Base-by-base conservation (phyloP, 139 green algal genomes). In the Prasinococcaceae sp. region DNA sequence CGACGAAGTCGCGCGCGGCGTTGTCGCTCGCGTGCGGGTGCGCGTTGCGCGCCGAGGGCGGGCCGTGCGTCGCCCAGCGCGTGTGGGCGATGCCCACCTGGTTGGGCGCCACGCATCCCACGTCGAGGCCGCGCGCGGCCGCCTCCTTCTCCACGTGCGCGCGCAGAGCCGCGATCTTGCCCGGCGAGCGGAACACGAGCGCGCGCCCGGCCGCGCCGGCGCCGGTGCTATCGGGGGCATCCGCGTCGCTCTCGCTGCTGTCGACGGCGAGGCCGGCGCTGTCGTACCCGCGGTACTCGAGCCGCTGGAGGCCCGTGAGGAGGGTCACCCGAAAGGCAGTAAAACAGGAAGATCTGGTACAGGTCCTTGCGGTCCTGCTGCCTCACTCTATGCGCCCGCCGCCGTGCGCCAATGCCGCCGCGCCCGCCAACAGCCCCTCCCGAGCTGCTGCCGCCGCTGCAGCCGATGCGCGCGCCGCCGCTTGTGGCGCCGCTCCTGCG, bases 261-360 rank as follows among this genome's bases (percentile, higher is more conserved):
- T 94, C 88, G 32, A 96, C 65, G n/a, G 72, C 80, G 19, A 98
- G 59, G 39, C 90, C 90, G 2, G 86, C 74, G 8, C 83, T 94
- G 61, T 97, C 90, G 38, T 98, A 99, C 28, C 92, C 92, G 26
- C 92, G 72, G 65, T 99, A 99, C 55, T 99, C 92, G 5, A 98
- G 73, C 17, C 90, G 67, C 46, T 76, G 70, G 22, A 99, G 71
- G 1, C 90, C 90, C 0, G 73, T 84, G 9, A 78, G 17, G 6
- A 78, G 58, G n/a, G n/a, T n/a, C n/a, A n/a, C n/a, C n/a, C n/a
- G n/a, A n/a, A n/a, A n/a, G n/a, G n/a, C n/a, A n/a, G n/a, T n/a
- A n/a, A n/a, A n/a, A n/a, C n/a, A n/a, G n/a, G n/a, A n/a, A n/a
- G n/a, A n/a, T n/a, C n/a, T n/a, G n/a, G n/a, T n/a, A n/a, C n/a